A percentile compares a stretch with the other conserved stretches of the same genome.
Conservation (phyloP, 352 stramenopile genomes). For the Globisporangium nodosum region DNA sequence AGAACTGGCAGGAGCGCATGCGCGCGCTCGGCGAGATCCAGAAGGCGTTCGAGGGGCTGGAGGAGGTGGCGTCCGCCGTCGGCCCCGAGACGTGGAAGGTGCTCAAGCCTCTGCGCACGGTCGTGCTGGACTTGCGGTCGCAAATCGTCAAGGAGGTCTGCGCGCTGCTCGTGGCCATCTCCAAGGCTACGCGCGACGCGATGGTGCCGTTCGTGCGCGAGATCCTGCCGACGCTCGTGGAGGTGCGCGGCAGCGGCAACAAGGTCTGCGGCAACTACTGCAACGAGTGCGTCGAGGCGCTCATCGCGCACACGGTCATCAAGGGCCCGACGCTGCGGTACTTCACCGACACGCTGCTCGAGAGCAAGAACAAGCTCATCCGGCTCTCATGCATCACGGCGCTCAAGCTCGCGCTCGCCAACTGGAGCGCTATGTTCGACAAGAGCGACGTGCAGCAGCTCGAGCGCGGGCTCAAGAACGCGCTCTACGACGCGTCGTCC, state of each 20-base stretch:
- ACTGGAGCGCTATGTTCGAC: constrained; percentile 74
- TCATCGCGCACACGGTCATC: constrained; percentile 61
- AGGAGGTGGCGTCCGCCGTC: constrained; percentile 30
- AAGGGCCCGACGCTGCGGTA: constrained; percentile 69
- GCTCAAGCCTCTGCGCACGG: constrained; percentile 62
- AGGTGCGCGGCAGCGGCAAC: constrained; percentile 78
- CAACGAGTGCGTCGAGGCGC: constrained; percentile 62
- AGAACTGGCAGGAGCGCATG: constrained; percentile 83
- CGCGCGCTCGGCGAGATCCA: constrained; percentile 59
- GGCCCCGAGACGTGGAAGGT: constrained; percentile 62
- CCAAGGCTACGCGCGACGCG: constrained; percentile 56
- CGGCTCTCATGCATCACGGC: constrained; percentile 66
- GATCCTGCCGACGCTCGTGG: constrained; percentile 62
- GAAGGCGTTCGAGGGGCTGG: constrained; percentile 55
- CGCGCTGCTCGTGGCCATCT: constrained; percentile 48
- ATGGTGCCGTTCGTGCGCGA: constrained; percentile 78
- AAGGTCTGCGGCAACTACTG: constrained; percentile 82
- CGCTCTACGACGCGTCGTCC: constrained; percentile 74
- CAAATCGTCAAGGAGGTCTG: constrained; percentile 87
- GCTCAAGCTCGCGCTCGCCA: constrained; percentile 38
- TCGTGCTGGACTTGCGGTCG: constrained; percentile 76
- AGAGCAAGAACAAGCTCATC: constrained; percentile 83
- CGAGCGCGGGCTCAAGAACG: constrained; percentile 65
- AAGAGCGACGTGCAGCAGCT: constrained; percentile 78
- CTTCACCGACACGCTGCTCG: constrained; percentile 65